These are phyloP conservation scores for Colletotrichum somersetense DNA, from an alignment of 2,329 filamentous ascomycete species.

Conservation along the genomic window DNA sequence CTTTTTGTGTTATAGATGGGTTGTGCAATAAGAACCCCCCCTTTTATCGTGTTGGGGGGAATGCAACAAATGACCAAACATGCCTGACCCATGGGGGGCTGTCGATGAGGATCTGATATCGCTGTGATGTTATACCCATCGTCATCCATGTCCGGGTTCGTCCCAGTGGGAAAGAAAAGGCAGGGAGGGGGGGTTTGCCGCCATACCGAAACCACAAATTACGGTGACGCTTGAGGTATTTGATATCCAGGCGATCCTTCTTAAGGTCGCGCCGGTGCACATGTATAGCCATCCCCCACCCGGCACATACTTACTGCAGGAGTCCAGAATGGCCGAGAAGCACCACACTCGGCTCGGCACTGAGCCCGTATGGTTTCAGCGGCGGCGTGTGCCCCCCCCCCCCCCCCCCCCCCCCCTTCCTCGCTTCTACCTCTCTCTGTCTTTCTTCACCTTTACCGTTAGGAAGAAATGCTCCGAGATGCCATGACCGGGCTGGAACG, in stretches of 20 bases:
- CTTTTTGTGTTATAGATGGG: conserved; percentile 3
- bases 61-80: background rate
- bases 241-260: background rate
- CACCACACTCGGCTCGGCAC: background rate
- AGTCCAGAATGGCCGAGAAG: background rate
- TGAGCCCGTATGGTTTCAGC: background rate
- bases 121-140: background rate
- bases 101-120: background rate
- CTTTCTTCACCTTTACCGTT: background rate
- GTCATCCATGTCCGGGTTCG: background rate
- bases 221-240: too few species aligned
- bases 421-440: too few species aligned
- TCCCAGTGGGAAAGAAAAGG: background rate
- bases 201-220: background rate
- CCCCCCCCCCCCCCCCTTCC: background rate
- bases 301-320: background rate
- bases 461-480: conserved; percentile 17
- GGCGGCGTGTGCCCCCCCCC: background rate
- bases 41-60: background rate
- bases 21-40: background rate
- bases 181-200: too few species aligned
- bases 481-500: background rate
- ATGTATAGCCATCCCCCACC: background rate
- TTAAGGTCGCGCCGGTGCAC: background rate
- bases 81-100: too few species aligned